Evolutionary conservation across 306 rosid species (phyloP), one percentile per base, ranked within the genome.

Genomic region (Cicer chorassanicum): DNA sequence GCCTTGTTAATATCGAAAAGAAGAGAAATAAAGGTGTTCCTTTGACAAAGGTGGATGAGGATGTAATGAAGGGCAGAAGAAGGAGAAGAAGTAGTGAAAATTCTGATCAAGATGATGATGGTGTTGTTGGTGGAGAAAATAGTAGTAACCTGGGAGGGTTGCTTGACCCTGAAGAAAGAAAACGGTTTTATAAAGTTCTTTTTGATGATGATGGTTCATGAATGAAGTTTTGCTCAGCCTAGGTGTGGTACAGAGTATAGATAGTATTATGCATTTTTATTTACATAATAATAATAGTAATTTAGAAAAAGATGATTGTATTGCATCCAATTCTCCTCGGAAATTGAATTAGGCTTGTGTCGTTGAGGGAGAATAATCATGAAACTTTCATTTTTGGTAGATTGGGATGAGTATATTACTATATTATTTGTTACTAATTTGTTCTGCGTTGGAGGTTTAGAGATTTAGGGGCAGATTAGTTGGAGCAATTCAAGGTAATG

Each of bases 161-260:
- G 69, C 83, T 88, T 86, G 90, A 93, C 67, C 92, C 96, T 0
- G 98, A 93, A 82, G 98, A 93, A 79, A 88, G 98, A 81, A 93
- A 86, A 68, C 84, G 97, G 65, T 91, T 93, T 79, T 93, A 93
- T 78, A 91, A 77, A 77, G 83, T 84, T 84, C 92, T 89, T 34
- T 91, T 93, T 84, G 91, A 89, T 61, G 97, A 93, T 73, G 89
- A 79, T 75, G 78, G 80, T 72, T 78, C 84, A 21, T 84, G 75
- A 87, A 55, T 84, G 69, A 87, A 65, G 44, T 65, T 51, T 34
- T 60, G 43, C 65, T 19, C 48, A 60, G 65, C 48, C 9, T 43
- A 7, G 34, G 54, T 74, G 14, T 60, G 36, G 18, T 66, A 29
- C 62, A 70, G 44, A 19, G 38, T 50, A 16, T 50, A 57, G 68